Percentiles rank a stretch among this genome's conserved stretches.
These are phyloP conservation scores for Blastomyces silverae DNA, from an alignment of 2,329 filamentous ascomycete species.

Conservation along the genomic window DNA sequence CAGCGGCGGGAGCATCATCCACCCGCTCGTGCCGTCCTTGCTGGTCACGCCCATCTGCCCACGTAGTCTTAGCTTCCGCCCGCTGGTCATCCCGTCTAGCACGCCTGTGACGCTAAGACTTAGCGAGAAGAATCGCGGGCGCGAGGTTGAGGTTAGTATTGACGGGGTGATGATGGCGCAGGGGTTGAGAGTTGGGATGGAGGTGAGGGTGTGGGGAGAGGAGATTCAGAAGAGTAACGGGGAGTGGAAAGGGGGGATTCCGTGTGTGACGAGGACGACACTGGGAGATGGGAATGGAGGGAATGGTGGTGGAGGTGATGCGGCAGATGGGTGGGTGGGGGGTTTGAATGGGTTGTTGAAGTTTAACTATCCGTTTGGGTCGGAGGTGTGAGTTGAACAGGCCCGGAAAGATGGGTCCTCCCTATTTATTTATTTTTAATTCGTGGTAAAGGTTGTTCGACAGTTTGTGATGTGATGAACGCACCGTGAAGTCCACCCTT, in stretches of 20 bases:
- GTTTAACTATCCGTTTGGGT: constrained; percentile 95
- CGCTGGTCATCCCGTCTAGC: constrained; percentile 71
- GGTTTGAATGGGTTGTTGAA: constrained; percentile 89
- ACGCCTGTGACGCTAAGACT: constrained; percentile 61
- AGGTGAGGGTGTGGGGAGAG: constrained; percentile 84
- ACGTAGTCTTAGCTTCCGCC: constrained; percentile 83
- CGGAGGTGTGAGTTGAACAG: constrained; percentile 35
- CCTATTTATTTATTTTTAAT: no score
- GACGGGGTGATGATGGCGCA: constrained; percentile 62
- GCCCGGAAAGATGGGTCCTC: not conserved
- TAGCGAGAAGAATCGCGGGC: constrained; percentile 69
- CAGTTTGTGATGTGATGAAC: no score
- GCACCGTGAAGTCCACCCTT: no score
- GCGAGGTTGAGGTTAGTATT: constrained; percentile 71
- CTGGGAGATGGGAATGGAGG: constrained; percentile 26
- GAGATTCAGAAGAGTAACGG: constrained; percentile 53
- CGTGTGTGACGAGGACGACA: constrained; percentile 71
- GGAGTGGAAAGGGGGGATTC: constrained; percentile 68
- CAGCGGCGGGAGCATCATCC: constrained; percentile 85
- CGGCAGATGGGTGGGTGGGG: constrained; percentile 92
- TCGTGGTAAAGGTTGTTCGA: not conserved
- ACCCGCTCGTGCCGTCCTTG: constrained; percentile 81
- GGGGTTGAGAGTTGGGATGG: constrained; percentile 66
- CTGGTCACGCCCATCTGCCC: constrained; percentile 93
- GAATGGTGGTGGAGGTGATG: constrained; percentile 35